phyloP scores from a whole-genome alignment of 78 protist genomes.

The Creolimax fragrantissima region DNA sequence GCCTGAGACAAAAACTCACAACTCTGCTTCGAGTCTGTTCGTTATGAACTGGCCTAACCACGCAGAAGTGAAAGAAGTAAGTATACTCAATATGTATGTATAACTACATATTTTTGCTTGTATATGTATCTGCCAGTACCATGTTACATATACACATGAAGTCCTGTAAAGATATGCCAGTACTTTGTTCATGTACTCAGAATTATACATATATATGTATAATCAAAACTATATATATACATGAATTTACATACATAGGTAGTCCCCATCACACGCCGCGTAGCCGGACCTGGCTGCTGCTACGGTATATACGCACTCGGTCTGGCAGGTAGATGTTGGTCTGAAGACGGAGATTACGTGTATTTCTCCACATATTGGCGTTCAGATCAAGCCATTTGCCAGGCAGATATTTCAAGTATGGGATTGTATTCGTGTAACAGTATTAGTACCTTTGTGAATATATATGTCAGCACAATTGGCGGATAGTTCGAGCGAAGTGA shows the following conservation, averaged over 20 bases:
- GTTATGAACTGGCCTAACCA: background rate
- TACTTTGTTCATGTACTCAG: background rate
- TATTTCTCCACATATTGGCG: background rate
- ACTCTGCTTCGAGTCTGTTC: background rate
- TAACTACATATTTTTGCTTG: background rate
- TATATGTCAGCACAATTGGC: background rate
- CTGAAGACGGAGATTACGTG: background rate
- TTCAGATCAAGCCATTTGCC: background rate
- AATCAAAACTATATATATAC: background rate
- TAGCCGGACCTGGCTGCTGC: background rate
- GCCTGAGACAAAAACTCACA: background rate
- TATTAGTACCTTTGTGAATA: background rate
- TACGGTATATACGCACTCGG: background rate
- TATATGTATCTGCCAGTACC: background rate
- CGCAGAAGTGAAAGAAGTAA: background rate
- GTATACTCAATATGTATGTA: background rate
- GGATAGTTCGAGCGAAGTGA: too few relatives aligned
- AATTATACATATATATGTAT: background rate
- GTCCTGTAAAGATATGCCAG: background rate
- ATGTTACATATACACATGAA: background rate
- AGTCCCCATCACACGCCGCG: background rate
- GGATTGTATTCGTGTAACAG: background rate
- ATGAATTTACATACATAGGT: background rate
- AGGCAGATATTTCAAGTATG: background rate
- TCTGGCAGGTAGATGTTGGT: background rate